Base-by-base conservation (phyloP, 2,329 filamentous ascomycete species). In the Aspergillus aculeatus region DNA sequence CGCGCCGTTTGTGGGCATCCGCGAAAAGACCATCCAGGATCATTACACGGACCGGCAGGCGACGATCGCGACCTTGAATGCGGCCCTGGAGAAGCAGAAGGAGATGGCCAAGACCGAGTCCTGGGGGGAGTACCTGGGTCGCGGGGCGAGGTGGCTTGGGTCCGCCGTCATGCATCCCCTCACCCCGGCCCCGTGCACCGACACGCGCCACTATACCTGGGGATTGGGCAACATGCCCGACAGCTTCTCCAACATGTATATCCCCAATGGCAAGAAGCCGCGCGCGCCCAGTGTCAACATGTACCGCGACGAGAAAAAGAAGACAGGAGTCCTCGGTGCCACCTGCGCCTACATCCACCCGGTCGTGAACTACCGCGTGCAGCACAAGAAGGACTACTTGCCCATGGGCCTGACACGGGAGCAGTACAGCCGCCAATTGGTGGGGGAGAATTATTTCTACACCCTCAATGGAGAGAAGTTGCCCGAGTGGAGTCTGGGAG, bases 1-100 rank as follows among this genome's bases (percentile, higher is more conserved):
- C 55, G 65, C 66, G 55, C 38, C 38, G 1, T 19, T n/a, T 19
- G 38, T 44, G 14, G 38, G 14, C 38, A 44, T 44, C 16, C 6
- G 16, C 38, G 16, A 44, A 19, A 3, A 4, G 38, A 44, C 38
- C 16, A 44, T 19, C 16, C 19, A 44, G 6, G 38, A 44, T 19
- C 14, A 44, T 44, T 44, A 44, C n/a, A 44, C 19, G 14, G 12
- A 19, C 16, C 38, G 38, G 6, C 38, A 44, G 6, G 38, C 14
- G 16, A 16, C 12, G 6, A n/a, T 44, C n/a, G 14, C 14, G 2
- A 16, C 38, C 14, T 9, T 44, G 38, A 44, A 44, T 7, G 16
- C 38, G 14, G 38, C 38, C 6, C 38, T 6, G 14, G 16, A 7
- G 14, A 44, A 44, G 38, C 12, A 44, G 14, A 19, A 7, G 14